Evolutionary conservation across 2,329 filamentous ascomycete species (phyloP).

Genomic region (Ophiostoma perfectum): DNA sequence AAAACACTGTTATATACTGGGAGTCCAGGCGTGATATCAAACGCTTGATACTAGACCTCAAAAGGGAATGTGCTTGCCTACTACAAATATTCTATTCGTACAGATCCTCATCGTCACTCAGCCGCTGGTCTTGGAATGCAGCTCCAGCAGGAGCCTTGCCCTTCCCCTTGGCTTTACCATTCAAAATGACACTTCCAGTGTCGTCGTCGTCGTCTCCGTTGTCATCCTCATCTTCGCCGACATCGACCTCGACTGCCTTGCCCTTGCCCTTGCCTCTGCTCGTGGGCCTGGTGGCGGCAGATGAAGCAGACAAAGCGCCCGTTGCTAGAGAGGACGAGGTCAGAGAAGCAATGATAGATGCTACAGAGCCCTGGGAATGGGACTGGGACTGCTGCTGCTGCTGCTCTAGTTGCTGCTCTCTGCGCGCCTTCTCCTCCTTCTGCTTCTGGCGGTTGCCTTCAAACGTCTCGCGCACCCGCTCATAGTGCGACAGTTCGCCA

Average conservation of each 20-base stretch:
- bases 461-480: conserved; percentile 74
- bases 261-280: conserved; percentile 12
- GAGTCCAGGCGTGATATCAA: neutral
- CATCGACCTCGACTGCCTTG: neutral
- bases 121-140: conserved; percentile 47
- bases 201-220: conserved; percentile 35
- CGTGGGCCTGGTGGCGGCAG: neutral
- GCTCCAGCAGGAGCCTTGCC: conserved; percentile 39
- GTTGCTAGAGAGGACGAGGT: neutral
- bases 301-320: neutral
- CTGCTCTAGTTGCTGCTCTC: conserved; percentile 32
- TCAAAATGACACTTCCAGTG: conserved; percentile 34
- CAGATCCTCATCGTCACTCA: conserved; percentile 52
- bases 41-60: too few relatives aligned
- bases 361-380: neutral
- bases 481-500: conserved; percentile 88
- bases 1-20: neutral
- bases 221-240: conserved; percentile 19
- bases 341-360: too few relatives aligned
- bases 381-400: conserved; percentile 23
- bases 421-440: conserved; percentile 29
- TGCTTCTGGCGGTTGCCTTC: conserved; percentile 57
- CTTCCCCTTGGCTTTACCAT: conserved; percentile 45
- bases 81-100: conserved; percentile 38
- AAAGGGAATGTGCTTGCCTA: too few relatives aligned